A percentile compares a stretch with the other conserved stretches of the same genome.
Conservation (phyloP, 345 rosid species). For the Mallotus nudiflorus region DNA sequence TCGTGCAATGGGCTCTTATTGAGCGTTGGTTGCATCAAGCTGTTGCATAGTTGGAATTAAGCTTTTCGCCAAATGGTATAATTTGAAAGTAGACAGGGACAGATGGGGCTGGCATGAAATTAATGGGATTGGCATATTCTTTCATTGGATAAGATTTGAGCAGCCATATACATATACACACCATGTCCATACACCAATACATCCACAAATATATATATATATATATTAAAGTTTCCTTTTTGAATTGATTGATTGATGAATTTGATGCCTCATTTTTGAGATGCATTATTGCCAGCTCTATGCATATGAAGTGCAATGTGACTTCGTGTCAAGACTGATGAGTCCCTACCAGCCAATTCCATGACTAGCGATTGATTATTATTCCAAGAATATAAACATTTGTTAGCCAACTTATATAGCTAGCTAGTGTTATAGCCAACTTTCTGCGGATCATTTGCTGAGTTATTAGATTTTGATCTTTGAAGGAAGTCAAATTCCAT, state of each 20-base stretch:
- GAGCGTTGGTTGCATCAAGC: conserved; percentile 6
- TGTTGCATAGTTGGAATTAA: neutral
- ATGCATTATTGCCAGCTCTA: neutral
- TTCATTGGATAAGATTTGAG: neutral
- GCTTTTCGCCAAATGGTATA: conserved; percentile 1
- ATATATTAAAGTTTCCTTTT: neutral
- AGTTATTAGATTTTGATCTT: too few species aligned
- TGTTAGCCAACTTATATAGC: too few species aligned
- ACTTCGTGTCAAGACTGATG: neutral
- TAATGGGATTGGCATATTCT: conserved; percentile 4
- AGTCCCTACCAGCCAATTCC: neutral
- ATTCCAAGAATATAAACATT: neutral
- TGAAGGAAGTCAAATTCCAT: too few species aligned
- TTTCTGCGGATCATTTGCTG: too few species aligned
- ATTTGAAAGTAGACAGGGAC: neutral
- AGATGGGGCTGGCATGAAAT: conserved; percentile 4
- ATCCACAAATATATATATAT: neutral
- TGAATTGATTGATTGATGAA: neutral
- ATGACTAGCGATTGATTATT: neutral
- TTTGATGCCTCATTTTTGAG: conserved; percentile 6
- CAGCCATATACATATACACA: neutral
- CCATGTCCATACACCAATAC: neutral
- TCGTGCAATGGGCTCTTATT: neutral
- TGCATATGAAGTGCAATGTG: neutral
- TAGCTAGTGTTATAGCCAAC: too few species aligned